phyloP scores from a whole-genome alignment of 1,139 yeast species.

The Trichomonascaceae sp. region DNA sequence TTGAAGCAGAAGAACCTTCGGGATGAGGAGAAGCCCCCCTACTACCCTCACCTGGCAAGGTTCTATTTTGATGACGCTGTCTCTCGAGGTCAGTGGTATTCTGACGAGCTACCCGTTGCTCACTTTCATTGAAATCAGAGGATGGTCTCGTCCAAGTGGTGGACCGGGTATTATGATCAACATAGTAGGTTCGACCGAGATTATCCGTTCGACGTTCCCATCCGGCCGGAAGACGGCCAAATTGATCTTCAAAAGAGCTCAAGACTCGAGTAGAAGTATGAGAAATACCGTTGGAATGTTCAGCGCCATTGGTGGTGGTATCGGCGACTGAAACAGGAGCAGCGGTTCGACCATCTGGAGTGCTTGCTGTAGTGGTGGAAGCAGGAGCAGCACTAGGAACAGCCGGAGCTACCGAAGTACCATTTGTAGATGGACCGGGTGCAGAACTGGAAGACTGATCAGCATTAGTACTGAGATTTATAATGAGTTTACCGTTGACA shows the following conservation, averaged over 20 bases:
- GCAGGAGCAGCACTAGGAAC: slow-evolving; percentile 14
- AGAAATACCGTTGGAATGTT: slow-evolving; percentile 13
- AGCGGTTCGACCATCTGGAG: slow-evolving; percentile 8
- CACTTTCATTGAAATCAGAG: slow-evolving; percentile 37
- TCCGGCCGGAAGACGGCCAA: slow-evolving; percentile 94
- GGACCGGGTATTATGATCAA: slow-evolving; percentile 94
- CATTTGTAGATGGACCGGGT: slow-evolving; percentile 9
- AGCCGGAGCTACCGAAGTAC: slow-evolving; percentile 9
- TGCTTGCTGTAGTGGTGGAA: slow-evolving; percentile 18
- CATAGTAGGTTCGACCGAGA: slow-evolving; percentile 95
- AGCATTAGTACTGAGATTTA: slow-evolving; percentile 42
- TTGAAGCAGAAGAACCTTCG: slow-evolving; percentile 28
- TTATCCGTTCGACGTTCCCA: slow-evolving; percentile 99
- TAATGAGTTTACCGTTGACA: slow-evolving; percentile 85
- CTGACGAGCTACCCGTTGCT: slow-evolving; percentile 39
- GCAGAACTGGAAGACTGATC: slow-evolving; percentile 19
- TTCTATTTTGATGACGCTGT: slow-evolving; percentile 84
- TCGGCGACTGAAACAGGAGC: slow-evolving; percentile 20
- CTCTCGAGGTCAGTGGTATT: slow-evolving; percentile 79
- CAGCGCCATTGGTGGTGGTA: slow-evolving; percentile 16
- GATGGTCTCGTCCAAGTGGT: slow-evolving; percentile 98
- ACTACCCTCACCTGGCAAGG: slow-evolving; percentile 64
- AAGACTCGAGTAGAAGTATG: slow-evolving; percentile 11
- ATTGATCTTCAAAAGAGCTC: slow-evolving; percentile 85
- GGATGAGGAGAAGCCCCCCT: slow-evolving; percentile 31